Percentiles rank a stretch among this genome's conserved stretches.
Evolutionary conservation across 2,329 filamentous ascomycete species (phyloP).

Genomic region (Capronia americana): DNA sequence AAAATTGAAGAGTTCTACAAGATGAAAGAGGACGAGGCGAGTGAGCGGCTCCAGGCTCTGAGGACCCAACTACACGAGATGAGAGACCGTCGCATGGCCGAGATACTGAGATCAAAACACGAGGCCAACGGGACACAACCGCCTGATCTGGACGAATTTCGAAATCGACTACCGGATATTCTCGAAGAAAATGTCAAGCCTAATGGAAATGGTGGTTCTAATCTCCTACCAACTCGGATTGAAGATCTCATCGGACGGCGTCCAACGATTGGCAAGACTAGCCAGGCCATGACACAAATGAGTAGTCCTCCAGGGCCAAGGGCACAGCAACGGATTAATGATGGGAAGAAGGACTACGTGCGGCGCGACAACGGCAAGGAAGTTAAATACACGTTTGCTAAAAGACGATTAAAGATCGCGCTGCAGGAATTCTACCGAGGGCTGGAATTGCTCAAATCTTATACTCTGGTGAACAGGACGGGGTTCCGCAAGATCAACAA

Average conservation of each 20-base stretch:
- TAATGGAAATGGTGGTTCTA: slow-evolving; percentile 42
- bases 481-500: slow-evolving; percentile 98
- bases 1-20: slow-evolving; percentile 94
- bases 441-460: slow-evolving; percentile 89
- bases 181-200: slow-evolving; percentile 39
- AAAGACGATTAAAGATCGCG: slow-evolving; percentile 88
- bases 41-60: slow-evolving; percentile 71
- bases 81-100: slow-evolving; percentile 79
- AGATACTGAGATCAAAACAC: slow-evolving; percentile 58
- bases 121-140: neutral
- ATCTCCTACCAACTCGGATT: slow-evolving; percentile 44
- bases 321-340: slow-evolving; percentile 41
- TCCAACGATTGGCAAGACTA: slow-evolving; percentile 63
- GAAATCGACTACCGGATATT: slow-evolving; percentile 28
- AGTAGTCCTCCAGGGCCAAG: slow-evolving; percentile 49
- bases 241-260: slow-evolving; percentile 52
- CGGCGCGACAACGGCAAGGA: slow-evolving; percentile 56
- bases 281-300: slow-evolving; percentile 56
- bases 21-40: slow-evolving; percentile 84
- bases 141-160: slow-evolving; percentile 7
- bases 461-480: slow-evolving; percentile 85
- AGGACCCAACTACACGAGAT: slow-evolving; percentile 90
- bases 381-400: slow-evolving; percentile 85
- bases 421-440: slow-evolving; percentile 92
- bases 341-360: slow-evolving; percentile 57